Percentiles rank a stretch among this genome's conserved stretches.
Evolutionary conservation across 176 grass and related monocot species (phyloP).

Genomic region (Metroxylon sagu): DNA sequence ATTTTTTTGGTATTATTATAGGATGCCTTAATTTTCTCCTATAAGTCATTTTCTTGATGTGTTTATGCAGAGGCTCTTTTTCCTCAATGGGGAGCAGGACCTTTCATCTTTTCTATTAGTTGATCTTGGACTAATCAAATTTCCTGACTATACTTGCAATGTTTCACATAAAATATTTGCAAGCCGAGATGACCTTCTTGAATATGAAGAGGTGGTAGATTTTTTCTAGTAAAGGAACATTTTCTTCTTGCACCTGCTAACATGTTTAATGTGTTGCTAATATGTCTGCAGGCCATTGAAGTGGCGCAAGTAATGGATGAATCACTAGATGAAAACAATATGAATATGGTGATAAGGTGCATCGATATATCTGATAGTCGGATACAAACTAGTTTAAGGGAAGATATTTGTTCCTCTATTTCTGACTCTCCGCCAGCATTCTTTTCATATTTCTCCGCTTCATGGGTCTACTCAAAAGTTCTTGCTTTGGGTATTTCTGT

Average conservation of each 20-base stretch:
- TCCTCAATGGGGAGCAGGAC: slow-evolving; percentile 90
- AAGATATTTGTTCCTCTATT: slow-evolving; percentile 21
- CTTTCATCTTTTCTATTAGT: slow-evolving; percentile 86
- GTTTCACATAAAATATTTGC: slow-evolving; percentile 56
- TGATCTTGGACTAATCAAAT: slow-evolving; percentile 77
- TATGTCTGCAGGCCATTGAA: slow-evolving; percentile 58
- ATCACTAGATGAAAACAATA: slow-evolving; percentile 64
- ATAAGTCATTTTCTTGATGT: slow-evolving; percentile 12
- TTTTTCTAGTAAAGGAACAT: slow-evolving; percentile 16
- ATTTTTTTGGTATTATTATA: too few relatives aligned
- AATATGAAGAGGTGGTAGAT: slow-evolving; percentile 65
- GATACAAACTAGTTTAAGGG: slow-evolving; percentile 25
- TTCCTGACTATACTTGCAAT: slow-evolving; percentile 59
- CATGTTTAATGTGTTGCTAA: not conserved
- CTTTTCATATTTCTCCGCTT: slow-evolving; percentile 68
- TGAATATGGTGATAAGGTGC: slow-evolving; percentile 72
- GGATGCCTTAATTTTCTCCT: not conserved
- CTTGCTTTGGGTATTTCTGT: slow-evolving; percentile 76
- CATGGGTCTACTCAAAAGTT: slow-evolving; percentile 76
- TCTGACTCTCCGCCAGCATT: slow-evolving; percentile 43
- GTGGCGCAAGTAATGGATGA: slow-evolving; percentile 84
- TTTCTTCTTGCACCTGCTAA: not conserved
- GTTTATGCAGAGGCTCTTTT: slow-evolving; percentile 77
- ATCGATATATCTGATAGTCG: slow-evolving; percentile 58
- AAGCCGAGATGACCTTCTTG: slow-evolving; percentile 50